phyloP scores from a whole-genome alignment of 2,329 filamentous ascomycete species.

The Venturia asperata region DNA sequence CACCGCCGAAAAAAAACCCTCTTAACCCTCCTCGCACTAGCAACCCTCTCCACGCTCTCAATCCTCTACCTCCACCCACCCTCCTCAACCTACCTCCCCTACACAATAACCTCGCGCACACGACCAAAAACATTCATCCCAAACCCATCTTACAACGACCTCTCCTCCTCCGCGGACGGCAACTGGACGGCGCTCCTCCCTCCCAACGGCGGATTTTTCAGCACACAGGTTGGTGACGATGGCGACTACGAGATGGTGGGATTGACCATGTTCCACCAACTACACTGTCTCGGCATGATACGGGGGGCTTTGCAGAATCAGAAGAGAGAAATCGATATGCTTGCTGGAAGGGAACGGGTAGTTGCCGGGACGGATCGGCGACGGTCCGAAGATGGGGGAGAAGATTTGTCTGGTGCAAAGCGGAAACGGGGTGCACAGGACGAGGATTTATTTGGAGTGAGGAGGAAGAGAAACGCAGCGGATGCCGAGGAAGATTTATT shows the following conservation, averaged over 20 bases:
- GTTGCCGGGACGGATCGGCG: not conserved
- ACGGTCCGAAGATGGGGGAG: not conserved
- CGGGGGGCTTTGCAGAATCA: conserved; percentile 7
- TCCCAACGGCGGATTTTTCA: conserved; percentile 15
- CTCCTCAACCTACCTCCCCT: not conserved
- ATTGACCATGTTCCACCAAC: conserved; percentile 14
- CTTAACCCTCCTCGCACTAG: not conserved
- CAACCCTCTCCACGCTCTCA: not conserved
- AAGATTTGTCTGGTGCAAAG: not conserved
- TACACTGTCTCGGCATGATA: conserved; percentile 15
- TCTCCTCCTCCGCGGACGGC: not conserved
- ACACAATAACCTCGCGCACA: not conserved
- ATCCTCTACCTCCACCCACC: not conserved
- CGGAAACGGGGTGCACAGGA: not conserved
- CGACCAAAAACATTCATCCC: conserved; percentile 5
- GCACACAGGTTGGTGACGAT: not conserved
- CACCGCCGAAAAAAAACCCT: not conserved
- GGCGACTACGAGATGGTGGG: conserved; percentile 15
- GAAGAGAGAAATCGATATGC: not conserved
- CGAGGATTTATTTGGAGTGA: not conserved
- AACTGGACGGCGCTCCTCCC: conserved; percentile 9
- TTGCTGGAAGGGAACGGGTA: not conserved
- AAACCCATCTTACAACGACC: conserved; percentile 5
- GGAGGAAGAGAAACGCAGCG: not conserved
- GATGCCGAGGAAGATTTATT: not conserved